Base-by-base conservation (phyloP, 2,329 filamentous ascomycete genomes). In the Paracoccidioides brasiliensis region DNA sequence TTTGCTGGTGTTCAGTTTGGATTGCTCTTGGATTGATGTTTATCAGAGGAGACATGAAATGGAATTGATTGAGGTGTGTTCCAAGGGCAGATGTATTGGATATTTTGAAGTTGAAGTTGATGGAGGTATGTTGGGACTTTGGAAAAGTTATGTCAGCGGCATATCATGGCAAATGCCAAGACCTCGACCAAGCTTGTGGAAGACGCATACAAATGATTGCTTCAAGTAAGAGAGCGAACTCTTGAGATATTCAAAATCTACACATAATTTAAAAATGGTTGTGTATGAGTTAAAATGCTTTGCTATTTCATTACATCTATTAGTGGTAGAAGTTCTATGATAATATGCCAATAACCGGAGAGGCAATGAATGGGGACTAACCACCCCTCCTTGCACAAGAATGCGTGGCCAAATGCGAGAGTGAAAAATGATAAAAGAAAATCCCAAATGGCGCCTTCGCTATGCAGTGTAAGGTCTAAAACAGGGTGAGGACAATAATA, bases 391-490 rank as follows among this genome's bases (percentile, higher is more conserved):
- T 14, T 3, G 10, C 4, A 12, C 4, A 42, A 50, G 4, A 12
- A 15, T 28, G 12, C 5, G 22, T 6, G 42, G 14, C 14, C 56
- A 48, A 54, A 55, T 57, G 53, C 15, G 28, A 14, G 8, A 6
- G 32, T n/a, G 38, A 37, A 50, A 38, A 12, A 35, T 50, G 43
- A 15, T 5, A 35, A 38, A 38, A 15, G 3, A 22, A 35, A 35
- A 38, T 37, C 15, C 33, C 46, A 32, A 38, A 38, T 5, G 22
- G 10, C 51, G 43, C 48, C 49, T n/a, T 43, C 49, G 49, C 51
- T 56, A 51, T 58, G 45, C 50, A 58, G 35, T 44, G 45, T 15
- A 35, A 49, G 7, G 22, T 22, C 37, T 35, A 38, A 15, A 37
- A 35, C 15, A 55, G 9, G 9, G 38, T 42, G 43, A 40, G 9